A percentile compares a stretch with the other conserved stretches of the same genome.
Evolutionary conservation across 2,329 filamentous ascomycete species (phyloP).

Genomic region (Gnomoniopsis smithogilvyi): DNA sequence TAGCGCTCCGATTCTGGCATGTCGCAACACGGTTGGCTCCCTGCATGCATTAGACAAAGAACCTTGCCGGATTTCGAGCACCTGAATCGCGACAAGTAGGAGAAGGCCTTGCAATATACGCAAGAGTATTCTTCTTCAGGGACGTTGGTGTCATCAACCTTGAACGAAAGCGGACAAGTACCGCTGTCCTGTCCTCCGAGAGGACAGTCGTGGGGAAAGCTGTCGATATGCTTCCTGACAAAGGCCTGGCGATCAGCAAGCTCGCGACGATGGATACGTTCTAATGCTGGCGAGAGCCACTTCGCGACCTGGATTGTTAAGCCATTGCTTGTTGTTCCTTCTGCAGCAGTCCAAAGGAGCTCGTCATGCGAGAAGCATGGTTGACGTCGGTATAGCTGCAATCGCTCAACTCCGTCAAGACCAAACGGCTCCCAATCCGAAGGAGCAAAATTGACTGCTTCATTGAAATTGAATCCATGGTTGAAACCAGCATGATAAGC

Average conservation of each 20-base stretch:
- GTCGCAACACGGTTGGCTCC: conserved; percentile 76
- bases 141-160: conserved; percentile 69
- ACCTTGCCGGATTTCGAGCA: conserved; percentile 80
- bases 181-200: conserved; percentile 44
- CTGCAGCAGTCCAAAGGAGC: conserved; percentile 83
- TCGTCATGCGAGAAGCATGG: conserved; percentile 98
- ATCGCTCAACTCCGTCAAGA: conserved; percentile 76
- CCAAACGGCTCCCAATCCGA: conserved; percentile 94
- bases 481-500: conserved; percentile 99
- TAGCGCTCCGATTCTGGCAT: conserved; percentile 64
- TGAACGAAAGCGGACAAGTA: conserved; percentile 58
- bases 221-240: conserved; percentile 59
- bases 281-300: conserved; percentile 87
- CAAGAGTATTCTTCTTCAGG: conserved; percentile 93
- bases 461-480: conserved; percentile 98
- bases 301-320: conserved; percentile 84
- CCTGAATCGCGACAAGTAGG: conserved; percentile 85
- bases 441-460: conserved; percentile 97
- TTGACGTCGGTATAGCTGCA: conserved; percentile 84
- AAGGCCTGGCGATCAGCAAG: conserved; percentile 65
- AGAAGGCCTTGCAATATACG: conserved; percentile 85
- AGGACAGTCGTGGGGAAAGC: conserved; percentile 51
- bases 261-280: conserved; percentile 75
- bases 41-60: conserved; percentile 79
- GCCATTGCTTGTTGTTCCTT: conserved; percentile 63